Base-by-base conservation (phyloP, 176 grass and related monocot species). In the Typha latifolia region DNA sequence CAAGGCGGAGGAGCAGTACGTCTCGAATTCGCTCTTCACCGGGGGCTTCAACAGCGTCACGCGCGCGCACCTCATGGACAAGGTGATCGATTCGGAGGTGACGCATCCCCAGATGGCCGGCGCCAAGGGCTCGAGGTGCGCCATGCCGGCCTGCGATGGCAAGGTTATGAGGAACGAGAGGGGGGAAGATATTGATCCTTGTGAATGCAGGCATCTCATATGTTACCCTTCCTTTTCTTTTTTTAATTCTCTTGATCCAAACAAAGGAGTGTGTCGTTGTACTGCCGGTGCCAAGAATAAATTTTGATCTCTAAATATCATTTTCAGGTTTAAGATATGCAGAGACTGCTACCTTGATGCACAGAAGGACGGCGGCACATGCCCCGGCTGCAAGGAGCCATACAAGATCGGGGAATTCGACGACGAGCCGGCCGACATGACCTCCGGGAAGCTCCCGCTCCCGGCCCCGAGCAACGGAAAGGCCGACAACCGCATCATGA, bases 1-100 rank as follows among this genome's bases (percentile, higher is more conserved):
- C 73, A 92, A 91, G 78, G 88, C 88, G 18, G 93, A 96, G 88
- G 93, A 96, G 80, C 93, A 91, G 62, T 91, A 96, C 80, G 88
- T 96, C 12, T 91, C 93, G 13, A 91, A 67, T 66, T 91, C 88
- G 14, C 82, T 96, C 26, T 96, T 96, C 82, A 96, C 93, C 0
- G 93, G 93, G 14, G 93, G 93, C 0, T 96, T 96, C 80, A 96
- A 96, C 82, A 91, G 88, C 78, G 93, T 89, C 37, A 96, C 93
- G 0, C 78, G 93, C 24, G 93, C 93, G 12, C 93, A 96, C 74
- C 85, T 91, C 12, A 96, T 91, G 93, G 93, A 96, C 82, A 87
- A 79, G 75, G 85, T 96, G 6, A 96, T 89, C 74, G 93, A 96
- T 47, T 89, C 85, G 1, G 81, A 89, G 21, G 93, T 86, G 4